Conservation (phyloP, 179 eudicot species). For the Heliamphora pulchella region DNA sequence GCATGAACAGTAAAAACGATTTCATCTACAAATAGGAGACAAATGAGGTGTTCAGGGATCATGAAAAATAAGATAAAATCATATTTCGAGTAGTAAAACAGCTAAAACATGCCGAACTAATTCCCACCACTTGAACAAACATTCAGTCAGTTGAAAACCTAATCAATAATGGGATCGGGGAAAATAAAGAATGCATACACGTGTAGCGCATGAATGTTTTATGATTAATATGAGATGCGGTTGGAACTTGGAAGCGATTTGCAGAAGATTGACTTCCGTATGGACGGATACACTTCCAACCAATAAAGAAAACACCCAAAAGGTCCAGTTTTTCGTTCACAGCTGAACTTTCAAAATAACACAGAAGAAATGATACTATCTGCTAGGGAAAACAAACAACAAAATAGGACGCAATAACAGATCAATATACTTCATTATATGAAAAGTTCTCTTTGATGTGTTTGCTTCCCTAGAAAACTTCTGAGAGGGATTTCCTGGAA, state of each 20-base stretch:
- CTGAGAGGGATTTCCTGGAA: background rate
- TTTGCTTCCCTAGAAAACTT: background rate
- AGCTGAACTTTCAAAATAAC: background rate
- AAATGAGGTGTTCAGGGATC: background rate
- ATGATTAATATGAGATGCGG: too few relatives aligned
- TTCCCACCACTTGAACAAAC: conserved; percentile 6
- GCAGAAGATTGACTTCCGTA: background rate
- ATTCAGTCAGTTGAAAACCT: background rate
- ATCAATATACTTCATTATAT: background rate
- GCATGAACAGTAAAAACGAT: background rate
- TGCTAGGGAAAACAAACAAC: background rate
- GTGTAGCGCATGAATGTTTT: background rate
- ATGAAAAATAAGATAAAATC: too few relatives aligned
- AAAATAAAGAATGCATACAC: background rate
- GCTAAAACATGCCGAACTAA: background rate
- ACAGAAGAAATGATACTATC: background rate
- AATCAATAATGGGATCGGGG: too few relatives aligned
- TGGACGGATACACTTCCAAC: background rate
- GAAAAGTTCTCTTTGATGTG: background rate
- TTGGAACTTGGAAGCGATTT: background rate
- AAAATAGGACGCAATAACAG: background rate
- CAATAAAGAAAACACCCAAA: background rate
- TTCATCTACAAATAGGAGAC: background rate
- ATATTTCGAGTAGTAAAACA: too few relatives aligned
- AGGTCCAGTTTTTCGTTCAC: background rate